Evolutionary conservation across 345 rosid genomes (phyloP).

Genomic region (Rhizophora apiculata): DNA sequence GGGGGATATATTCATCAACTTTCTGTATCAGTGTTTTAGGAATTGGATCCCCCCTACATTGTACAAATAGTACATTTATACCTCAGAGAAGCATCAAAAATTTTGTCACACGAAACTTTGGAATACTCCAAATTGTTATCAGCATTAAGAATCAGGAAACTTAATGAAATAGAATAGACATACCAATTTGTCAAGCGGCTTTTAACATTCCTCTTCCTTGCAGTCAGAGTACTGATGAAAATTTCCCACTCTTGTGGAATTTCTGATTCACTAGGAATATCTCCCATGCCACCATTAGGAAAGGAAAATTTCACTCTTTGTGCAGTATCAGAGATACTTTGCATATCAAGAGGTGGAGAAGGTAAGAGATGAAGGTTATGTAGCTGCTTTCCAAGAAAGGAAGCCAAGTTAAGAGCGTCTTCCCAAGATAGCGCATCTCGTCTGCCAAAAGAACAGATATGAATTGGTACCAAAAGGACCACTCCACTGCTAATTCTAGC

Average conservation of each 20-base stretch:
- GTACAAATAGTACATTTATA: constrained; percentile 19
- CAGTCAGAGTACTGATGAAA: constrained; percentile 44
- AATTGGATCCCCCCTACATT: constrained; percentile 78
- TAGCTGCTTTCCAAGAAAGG: constrained; percentile 80
- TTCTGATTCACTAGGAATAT: constrained; percentile 28
- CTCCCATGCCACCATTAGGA: constrained; percentile 26
- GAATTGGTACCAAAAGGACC: neutral
- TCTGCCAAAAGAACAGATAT: constrained; percentile 43
- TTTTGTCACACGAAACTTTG: neutral
- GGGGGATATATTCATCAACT: constrained; percentile 72
- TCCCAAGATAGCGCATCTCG: constrained; percentile 63
- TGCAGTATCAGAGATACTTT: constrained; percentile 32
- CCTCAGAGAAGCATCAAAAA: constrained; percentile 12
- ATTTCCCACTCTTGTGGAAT: constrained; percentile 70
- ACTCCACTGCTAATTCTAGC: constrained; percentile 13
- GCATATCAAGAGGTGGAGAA: constrained; percentile 49
- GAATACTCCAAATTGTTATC: neutral
- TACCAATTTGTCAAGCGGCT: constrained; percentile 70
- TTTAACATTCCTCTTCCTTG: constrained; percentile 48
- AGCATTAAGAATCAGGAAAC: neutral
- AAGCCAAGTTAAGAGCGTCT: constrained; percentile 58
- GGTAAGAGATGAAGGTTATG: constrained; percentile 71
- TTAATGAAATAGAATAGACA: neutral
- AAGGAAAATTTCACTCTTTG: constrained; percentile 18
- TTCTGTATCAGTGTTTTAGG: constrained; percentile 56